A percentile compares a stretch with the other conserved stretches of the same genome.
Evolutionary conservation across 2,329 filamentous ascomycete genomes (phyloP).

Genomic region (Aureobasidium mangrovei): DNA sequence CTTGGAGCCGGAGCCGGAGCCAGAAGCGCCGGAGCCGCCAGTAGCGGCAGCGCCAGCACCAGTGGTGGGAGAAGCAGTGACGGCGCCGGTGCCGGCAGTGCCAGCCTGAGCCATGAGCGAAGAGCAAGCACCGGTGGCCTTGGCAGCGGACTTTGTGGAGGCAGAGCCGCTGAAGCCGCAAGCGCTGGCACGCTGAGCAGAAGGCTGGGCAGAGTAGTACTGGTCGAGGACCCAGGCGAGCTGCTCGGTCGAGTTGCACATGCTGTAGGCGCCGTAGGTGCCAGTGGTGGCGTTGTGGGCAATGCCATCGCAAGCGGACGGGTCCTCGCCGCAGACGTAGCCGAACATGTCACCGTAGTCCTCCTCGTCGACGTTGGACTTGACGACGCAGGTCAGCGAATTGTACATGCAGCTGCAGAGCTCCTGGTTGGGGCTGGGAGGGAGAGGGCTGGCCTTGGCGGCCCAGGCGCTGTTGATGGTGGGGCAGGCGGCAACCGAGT

Average conservation of each 20-base stretch:
- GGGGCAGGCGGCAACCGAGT: constrained; percentile 65
- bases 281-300: constrained; percentile 57
- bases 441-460: constrained; percentile 58
- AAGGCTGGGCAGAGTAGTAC: constrained; percentile 56
- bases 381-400: constrained; percentile 62
- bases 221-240: constrained; percentile 65
- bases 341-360: constrained; percentile 62
- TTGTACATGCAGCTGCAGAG: constrained; percentile 83
- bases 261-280: constrained; percentile 67
- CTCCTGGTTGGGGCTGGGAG: constrained; percentile 67
- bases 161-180: constrained; percentile 67
- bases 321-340: constrained; percentile 55
- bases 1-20: constrained; percentile 17
- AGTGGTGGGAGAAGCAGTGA: constrained; percentile 40
- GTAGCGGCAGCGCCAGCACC: constrained; percentile 26
- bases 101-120: constrained; percentile 55
- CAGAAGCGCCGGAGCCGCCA: constrained; percentile 20
- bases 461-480: constrained; percentile 56
- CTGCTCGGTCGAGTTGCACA: constrained; percentile 63
- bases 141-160: constrained; percentile 41
- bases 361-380: constrained; percentile 46
- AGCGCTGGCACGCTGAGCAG: constrained; percentile 40
- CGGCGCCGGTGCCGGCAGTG: constrained; percentile 48
- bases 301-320: constrained; percentile 58
- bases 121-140: constrained; percentile 46